Evolutionary conservation across 768 basidiomycete species (phyloP), one percentile per base, ranked within the genome.

Genomic region (Pleurotus djamor): DNA sequence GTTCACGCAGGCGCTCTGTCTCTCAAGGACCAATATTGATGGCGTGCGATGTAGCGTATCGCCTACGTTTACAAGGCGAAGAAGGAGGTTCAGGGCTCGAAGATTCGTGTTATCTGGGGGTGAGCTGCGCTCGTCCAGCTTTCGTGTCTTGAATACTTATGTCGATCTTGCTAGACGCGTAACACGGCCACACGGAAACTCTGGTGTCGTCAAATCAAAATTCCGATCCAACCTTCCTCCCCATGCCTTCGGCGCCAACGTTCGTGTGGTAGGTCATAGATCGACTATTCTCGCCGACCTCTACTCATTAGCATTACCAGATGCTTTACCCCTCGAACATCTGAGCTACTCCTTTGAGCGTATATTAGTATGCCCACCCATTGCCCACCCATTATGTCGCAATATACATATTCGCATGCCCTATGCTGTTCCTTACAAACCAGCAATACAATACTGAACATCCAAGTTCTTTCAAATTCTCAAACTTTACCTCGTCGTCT

Each of bases 81-180:
- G 84, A 83, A 87, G 74, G 92, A 94, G 77, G 85, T 96, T 65
- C 88, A 89, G 74, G 97, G 97, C 61, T 92, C 94, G 66, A 95
- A 96, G 77, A 81, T 98, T 71, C 92, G 97, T 66, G 94, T 98
- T 63, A 98, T 98, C 82, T 98, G 95, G 95, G 97, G 96, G 92
- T 93, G 68, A 70, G 88, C 79, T 32, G 21, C 34, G 7, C 32
- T 59, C 52, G 16, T 21, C 5, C 5, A n/a, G n/a, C n/a, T 44
- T 47, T 21, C 43, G 12, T 16, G 36, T 52, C 35, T 28, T 28
- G 38, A 48, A 35, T 12, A 33, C 6, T 13, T 36, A 44, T 34
- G 59, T 32, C n/a, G 4, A 37, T n/a, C 41, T 48, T 61, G 16
- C 36, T 55, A 93, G 94, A 70, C 93, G 94, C 68, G 87, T 96